Evolutionary conservation across 495 filamentous ascomycete species (phyloP).

Genomic region (Oleoguttula mirabilis): DNA sequence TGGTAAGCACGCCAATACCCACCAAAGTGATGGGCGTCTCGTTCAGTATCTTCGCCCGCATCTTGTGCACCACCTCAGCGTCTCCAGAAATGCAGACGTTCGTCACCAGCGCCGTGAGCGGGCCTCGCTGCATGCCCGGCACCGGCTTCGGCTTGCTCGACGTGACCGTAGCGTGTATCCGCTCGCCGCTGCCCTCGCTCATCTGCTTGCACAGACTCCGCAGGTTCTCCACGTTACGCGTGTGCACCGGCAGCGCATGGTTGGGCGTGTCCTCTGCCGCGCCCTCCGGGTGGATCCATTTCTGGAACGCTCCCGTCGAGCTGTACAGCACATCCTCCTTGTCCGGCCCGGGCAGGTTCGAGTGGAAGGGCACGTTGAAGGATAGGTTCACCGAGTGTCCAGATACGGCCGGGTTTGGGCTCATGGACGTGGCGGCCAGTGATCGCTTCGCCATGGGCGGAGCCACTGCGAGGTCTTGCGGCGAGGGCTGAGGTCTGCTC

Average conservation of each 20-base stretch:
- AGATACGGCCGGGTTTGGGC: conserved; percentile 30
- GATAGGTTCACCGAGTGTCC: conserved; percentile 46
- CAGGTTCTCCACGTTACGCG: conserved; percentile 66
- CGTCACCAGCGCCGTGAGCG: conserved; percentile 61
- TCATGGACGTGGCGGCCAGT: conserved; percentile 26
- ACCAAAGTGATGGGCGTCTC: conserved; percentile 81
- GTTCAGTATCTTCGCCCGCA: conserved; percentile 72
- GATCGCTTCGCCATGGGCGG: conserved; percentile 53
- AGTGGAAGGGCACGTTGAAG: conserved; percentile 93
- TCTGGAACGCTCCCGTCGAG: conserved; percentile 63
- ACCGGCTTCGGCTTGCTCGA: conserved; percentile 70
- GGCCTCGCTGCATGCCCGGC: conserved; percentile 50
- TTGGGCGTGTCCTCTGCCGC: conserved; percentile 69
- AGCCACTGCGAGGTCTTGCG: conserved; percentile 56
- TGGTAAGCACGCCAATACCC: conserved; percentile 27
- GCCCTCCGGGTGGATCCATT: conserved; percentile 85
- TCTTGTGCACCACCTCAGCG: conserved; percentile 69
- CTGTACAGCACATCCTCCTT: conserved; percentile 85
- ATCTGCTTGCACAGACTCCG: conserved; percentile 66
- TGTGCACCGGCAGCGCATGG: conserved; percentile 79
- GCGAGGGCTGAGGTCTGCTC: conserved; percentile 49
- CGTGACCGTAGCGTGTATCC: conserved; percentile 68
- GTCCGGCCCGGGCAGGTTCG: conserved; percentile 79
- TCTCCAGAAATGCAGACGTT: conserved; percentile 83
- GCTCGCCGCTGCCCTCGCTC: conserved; percentile 53